Conservation (phyloP, 176 grass and related monocot genomes). For the Aegilops longissima region DNA sequence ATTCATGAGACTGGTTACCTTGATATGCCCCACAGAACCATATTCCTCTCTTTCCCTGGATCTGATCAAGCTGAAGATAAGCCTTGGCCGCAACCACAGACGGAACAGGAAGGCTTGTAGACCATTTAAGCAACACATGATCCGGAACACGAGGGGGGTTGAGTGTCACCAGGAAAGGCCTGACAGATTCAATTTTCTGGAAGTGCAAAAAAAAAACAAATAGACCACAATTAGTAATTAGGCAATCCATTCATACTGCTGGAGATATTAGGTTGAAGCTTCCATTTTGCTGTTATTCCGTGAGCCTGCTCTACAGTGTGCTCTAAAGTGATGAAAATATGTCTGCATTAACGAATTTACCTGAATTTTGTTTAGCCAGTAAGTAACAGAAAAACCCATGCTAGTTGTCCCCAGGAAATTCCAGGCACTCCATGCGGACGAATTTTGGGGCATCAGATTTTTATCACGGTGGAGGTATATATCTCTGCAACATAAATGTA, state of each 20-base stretch:
- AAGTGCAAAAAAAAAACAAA: background rate
- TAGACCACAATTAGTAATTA: background rate
- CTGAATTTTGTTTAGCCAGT: background rate
- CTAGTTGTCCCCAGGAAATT: constrained; percentile 1
- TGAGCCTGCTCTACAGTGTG: background rate
- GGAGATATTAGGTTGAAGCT: background rate
- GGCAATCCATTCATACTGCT: background rate
- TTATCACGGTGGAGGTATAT: background rate
- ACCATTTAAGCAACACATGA: background rate
- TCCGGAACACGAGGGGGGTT: background rate
- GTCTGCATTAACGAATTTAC: background rate
- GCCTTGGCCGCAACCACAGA: too few species aligned
- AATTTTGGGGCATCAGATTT: constrained; percentile 8
- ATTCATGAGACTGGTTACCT: background rate
- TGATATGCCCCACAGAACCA: too few species aligned
- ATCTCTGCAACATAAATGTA: background rate
- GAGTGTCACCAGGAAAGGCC: background rate
- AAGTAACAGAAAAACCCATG: background rate
- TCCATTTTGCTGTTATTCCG: background rate
- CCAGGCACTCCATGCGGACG: background rate
- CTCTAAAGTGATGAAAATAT: background rate
- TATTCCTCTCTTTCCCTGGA: too few species aligned
- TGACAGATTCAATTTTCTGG: background rate
- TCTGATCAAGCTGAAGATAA: too few species aligned
- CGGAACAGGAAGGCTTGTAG: background rate